phyloP scores from a whole-genome alignment of 768 basidiomycete genomes.

The Boletus speciosus region DNA sequence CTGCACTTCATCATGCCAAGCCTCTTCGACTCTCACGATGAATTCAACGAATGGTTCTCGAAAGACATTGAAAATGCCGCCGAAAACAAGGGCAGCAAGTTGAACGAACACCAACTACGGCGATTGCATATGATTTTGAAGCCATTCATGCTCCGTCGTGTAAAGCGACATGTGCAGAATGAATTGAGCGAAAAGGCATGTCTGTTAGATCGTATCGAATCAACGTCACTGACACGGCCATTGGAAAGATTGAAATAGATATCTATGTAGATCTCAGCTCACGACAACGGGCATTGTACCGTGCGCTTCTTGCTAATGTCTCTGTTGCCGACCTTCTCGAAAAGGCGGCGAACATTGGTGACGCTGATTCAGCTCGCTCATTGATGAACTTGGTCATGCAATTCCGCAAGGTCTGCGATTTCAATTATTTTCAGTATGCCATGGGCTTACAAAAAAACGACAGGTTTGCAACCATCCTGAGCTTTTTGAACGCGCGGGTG shows the following conservation, averaged over 20 bases:
- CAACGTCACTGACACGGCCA: slow-evolving; percentile 77
- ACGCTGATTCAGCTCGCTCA: slow-evolving; percentile 87
- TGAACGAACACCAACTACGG: slow-evolving; percentile 93
- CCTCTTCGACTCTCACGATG: slow-evolving; percentile 97
- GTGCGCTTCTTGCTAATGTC: slow-evolving; percentile 85
- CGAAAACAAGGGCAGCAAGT: slow-evolving; percentile 85
- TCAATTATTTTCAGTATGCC: neutral
- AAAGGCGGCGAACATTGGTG: slow-evolving; percentile 88
- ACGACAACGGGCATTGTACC: slow-evolving; percentile 87
- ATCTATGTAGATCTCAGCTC: slow-evolving; percentile 92
- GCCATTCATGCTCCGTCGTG: slow-evolving; percentile 96
- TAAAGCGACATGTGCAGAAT: slow-evolving; percentile 99
- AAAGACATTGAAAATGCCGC: slow-evolving; percentile 97
- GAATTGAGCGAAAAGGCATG: slow-evolving; percentile 96
- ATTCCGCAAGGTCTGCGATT: slow-evolving; percentile 78
- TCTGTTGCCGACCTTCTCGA: slow-evolving; percentile 92
- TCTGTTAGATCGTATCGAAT: slow-evolving; percentile 43
- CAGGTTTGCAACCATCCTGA: slow-evolving; percentile 98
- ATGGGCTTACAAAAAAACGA: slow-evolving; percentile 3
- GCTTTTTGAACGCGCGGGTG: slow-evolving; percentile 95
- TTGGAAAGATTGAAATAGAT: slow-evolving; percentile 89
- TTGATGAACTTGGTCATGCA: slow-evolving; percentile 99
- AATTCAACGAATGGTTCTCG: slow-evolving; percentile 99
- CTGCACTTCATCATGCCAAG: slow-evolving; percentile 99
- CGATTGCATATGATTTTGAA: slow-evolving; percentile 98